phyloP scores from a whole-genome alignment of 2,329 filamentous ascomycete genomes.

The Seiridium unicorne region DNA sequence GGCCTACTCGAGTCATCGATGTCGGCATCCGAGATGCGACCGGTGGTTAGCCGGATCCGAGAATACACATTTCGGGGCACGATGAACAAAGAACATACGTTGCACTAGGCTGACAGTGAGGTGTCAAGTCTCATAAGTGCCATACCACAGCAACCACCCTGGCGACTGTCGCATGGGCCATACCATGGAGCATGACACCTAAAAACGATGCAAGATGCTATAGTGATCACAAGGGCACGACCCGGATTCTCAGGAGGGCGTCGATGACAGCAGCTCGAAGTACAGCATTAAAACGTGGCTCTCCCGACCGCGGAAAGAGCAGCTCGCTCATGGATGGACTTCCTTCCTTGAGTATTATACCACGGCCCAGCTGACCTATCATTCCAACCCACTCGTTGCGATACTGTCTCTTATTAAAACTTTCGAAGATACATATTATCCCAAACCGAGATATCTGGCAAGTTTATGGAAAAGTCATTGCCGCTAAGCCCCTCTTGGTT shows the following conservation, averaged over 20 bases:
- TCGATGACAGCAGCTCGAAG: background rate
- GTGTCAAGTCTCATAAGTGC: background rate
- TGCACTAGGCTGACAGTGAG: background rate
- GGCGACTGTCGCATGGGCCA: background rate
- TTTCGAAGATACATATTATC: background rate
- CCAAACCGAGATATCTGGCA: background rate
- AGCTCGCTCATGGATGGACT: background rate
- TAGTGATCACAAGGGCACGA: background rate
- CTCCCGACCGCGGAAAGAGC: background rate
- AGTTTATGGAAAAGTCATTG: background rate
- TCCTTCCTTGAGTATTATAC: background rate
- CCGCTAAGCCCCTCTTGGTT: background rate
- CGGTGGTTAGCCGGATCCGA: background rate
- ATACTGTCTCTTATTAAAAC: background rate
- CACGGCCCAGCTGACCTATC: background rate
- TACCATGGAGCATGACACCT: background rate
- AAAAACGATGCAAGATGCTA: background rate
- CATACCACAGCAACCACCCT: background rate
- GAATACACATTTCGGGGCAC: background rate
- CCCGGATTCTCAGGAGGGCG: background rate
- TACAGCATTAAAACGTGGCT: background rate
- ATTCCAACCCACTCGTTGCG: background rate
- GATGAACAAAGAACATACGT: background rate
- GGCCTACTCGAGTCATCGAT: background rate
- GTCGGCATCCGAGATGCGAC: background rate